These are phyloP conservation scores for Dactylorhiza incarnata DNA, from an alignment of 106 monocot genomes.

Conservation along the genomic window DNA sequence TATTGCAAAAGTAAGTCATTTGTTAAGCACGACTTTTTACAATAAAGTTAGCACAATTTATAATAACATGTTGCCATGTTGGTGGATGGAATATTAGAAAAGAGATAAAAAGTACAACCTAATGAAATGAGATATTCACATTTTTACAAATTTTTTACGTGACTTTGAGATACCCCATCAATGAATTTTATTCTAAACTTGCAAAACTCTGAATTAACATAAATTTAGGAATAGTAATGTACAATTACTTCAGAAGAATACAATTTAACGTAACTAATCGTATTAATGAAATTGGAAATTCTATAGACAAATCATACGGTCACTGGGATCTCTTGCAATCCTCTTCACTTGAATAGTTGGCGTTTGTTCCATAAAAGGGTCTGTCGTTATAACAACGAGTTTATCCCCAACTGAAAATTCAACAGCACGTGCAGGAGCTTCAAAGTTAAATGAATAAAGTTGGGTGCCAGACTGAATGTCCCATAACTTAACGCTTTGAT, in stretches of 20 bases:
- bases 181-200: background rate
- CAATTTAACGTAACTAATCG: background rate
- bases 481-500: conserved; percentile 81
- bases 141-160: background rate
- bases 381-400: conserved; percentile 70
- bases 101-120: background rate
- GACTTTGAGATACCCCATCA: background rate
- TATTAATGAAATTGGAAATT: background rate
- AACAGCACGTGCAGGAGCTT: conserved; percentile 75
- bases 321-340: conserved; percentile 53
- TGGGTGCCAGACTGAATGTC: conserved; percentile 74
- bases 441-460: conserved; percentile 69
- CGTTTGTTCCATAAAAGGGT: conserved; percentile 63
- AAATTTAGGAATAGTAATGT: background rate
- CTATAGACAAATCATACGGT: conserved; percentile 35
- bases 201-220: background rate
- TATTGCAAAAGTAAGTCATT: background rate
- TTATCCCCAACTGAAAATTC: conserved; percentile 86
- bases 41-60: background rate
- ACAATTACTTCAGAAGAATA: background rate
- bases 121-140: background rate
- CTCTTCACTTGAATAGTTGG: conserved; percentile 81
- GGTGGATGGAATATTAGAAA: background rate
- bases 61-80: no score
- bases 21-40: no score